phyloP scores from a whole-genome alignment of 148 eudicot genomes.

The Cornus florida region DNA sequence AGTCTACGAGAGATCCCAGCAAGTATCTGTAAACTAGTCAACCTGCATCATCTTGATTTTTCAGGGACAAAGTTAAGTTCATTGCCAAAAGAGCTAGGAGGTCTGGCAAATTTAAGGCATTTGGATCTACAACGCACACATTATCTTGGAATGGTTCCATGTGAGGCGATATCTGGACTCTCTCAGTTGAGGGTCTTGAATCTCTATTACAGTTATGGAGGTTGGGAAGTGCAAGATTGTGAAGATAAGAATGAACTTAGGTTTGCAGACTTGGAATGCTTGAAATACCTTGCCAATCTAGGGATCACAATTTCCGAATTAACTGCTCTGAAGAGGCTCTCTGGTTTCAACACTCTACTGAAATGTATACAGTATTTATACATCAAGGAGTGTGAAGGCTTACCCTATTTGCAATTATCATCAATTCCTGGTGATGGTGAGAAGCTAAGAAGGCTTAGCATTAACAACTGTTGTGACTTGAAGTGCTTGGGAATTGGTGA shows the following conservation, averaged over 20 bases:
- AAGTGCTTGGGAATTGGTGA: conserved; percentile 11
- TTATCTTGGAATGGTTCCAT: conserved; percentile 8
- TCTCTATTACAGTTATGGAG: conserved; percentile 21
- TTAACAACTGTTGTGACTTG: conserved; percentile 23
- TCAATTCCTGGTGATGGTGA: conserved; percentile 18
- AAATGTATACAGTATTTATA: conserved; percentile 25
- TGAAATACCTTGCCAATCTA: conserved; percentile 14
- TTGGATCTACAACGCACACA: conserved; percentile 16
- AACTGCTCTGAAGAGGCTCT: conserved; percentile 11
- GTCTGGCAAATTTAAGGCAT: conserved; percentile 14
- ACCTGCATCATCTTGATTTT: conserved; percentile 21
- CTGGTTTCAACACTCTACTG: not conserved
- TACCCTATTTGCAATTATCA: conserved; percentile 15
- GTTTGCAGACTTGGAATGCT: conserved; percentile 16
- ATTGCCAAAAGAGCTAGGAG: conserved; percentile 18
- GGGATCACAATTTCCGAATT: conserved; percentile 22
- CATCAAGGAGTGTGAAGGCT: conserved; percentile 23
- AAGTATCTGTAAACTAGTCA: conserved; percentile 3
- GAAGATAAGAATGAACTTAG: conserved; percentile 2
- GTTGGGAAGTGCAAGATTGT: conserved; percentile 21
- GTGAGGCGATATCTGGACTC: conserved; percentile 15
- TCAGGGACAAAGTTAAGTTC: conserved; percentile 25
- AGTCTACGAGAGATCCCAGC: conserved; percentile 15
- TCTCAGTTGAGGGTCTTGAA: conserved; percentile 19
- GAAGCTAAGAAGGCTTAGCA: conserved; percentile 27